Percentiles rank a stretch among this genome's conserved stretches.
Conservation (phyloP, 805 yeast species). For the Hanseniaspora mollemarum region DNA sequence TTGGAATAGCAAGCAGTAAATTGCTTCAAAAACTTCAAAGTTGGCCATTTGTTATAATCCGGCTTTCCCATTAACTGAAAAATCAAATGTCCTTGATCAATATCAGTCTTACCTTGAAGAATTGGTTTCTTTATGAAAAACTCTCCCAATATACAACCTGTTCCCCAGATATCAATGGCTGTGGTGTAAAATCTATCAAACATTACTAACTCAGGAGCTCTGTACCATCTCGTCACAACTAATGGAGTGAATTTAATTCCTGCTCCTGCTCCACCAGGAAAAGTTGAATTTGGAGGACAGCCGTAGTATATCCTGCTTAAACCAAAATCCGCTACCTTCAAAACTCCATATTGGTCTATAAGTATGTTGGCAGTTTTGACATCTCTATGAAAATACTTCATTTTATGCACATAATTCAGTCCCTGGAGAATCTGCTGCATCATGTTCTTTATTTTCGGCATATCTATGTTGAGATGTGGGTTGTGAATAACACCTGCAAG, state of each 20-base stretch:
- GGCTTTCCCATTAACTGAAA: slow-evolving; percentile 81
- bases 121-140: slow-evolving; percentile 73
- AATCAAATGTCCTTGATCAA: slow-evolving; percentile 75
- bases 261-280: slow-evolving; percentile 36
- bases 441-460: slow-evolving; percentile 70
- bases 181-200: slow-evolving; percentile 83
- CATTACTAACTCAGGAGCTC: slow-evolving; percentile 85
- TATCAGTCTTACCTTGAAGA: slow-evolving; percentile 70
- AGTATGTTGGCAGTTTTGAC: slow-evolving; percentile 93
- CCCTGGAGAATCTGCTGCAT: slow-evolving; percentile 71
- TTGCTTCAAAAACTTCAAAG: slow-evolving; percentile 45
- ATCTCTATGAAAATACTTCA: slow-evolving; percentile 66
- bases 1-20: slow-evolving; percentile 35
- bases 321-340: slow-evolving; percentile 94
- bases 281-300: slow-evolving; percentile 40
- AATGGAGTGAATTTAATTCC: slow-evolving; percentile 43
- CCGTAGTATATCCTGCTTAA: slow-evolving; percentile 70
- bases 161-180: slow-evolving; percentile 95
- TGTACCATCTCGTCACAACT: slow-evolving; percentile 94
- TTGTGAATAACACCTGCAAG: slow-evolving; percentile 81
- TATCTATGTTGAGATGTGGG: slow-evolving; percentile 48
- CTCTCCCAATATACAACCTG: slow-evolving; percentile 93
- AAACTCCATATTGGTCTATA: slow-evolving; percentile 58
- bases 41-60: slow-evolving; percentile 46
- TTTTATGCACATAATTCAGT: slow-evolving; percentile 57